Evolutionary conservation across 2,329 filamentous ascomycete genomes (phyloP), one percentile per base, ranked within the genome.

Genomic region (Colletotrichum brevisporum): DNA sequence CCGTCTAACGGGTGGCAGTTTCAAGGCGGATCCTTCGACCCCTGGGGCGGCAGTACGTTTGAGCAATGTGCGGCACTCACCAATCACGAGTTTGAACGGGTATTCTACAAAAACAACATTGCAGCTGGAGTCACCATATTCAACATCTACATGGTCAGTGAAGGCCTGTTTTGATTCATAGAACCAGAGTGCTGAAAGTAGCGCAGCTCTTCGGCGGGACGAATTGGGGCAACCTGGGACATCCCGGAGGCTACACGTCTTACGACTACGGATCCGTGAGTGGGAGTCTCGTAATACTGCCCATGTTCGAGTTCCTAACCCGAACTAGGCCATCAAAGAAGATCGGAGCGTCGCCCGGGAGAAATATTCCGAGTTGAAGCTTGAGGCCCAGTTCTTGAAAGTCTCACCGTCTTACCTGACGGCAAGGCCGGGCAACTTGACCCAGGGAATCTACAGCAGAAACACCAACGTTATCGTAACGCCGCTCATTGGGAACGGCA

Each of bases 221-320:
- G 0, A 96, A 95, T 76, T 95, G 93, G 93, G 93, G 93, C 0
- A 95, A 94, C 71, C 78, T 94, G 5, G 91, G 92, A 0, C 89
- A 94, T 72, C 85, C 90, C 10, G 90, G 89, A 12, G 89, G 86
- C 3, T 90, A 90, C 69, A 90, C 87, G 0, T 86, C 84, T 0
- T 88, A 88, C 55, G 86, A 89, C 69, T 89, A 88, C 58, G 85
- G 82, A 8, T 81, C 84, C 2, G 80, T 66, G 15, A 54, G 63
- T 48, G 21, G 1, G 79, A 65, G 48, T 83, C 73, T 76, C 13
- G 12, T 9, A 2, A 3, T 2, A 13, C 2, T 21, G n/a, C n/a
- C 24, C 2, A 2, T 3, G n/a, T 39, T 5, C 5, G 3, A 27
- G 3, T 18, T 58, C 26, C 18, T 67, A 27, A 69, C 8, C 82